These are phyloP conservation scores for Sclerotinia sclerotiorum DNA, from an alignment of 2,329 filamentous ascomycete species.

Conservation along the genomic window DNA sequence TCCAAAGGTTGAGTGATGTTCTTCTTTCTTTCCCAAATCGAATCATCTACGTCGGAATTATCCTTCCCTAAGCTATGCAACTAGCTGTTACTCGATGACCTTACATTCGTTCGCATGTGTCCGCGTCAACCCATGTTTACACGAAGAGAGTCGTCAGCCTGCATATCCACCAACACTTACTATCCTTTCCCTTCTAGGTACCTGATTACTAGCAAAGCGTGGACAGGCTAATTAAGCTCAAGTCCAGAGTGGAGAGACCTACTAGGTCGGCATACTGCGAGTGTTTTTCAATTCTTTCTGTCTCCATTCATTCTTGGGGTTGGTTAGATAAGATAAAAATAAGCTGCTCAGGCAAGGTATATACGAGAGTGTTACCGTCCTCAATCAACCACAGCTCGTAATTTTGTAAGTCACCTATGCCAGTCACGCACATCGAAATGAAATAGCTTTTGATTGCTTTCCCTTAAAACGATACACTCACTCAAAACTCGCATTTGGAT, in stretches of 20 bases:
- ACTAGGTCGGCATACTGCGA: background rate
- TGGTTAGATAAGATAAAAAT: background rate
- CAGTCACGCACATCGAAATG: slow-evolving; percentile 15
- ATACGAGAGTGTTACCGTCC: background rate
- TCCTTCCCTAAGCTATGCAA: background rate
- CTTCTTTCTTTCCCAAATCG: background rate
- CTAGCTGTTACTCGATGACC: background rate
- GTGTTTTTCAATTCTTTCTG: slow-evolving; percentile 2
- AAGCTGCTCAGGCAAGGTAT: background rate
- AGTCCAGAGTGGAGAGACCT: background rate
- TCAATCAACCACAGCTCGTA: background rate
- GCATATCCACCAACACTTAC: slow-evolving; percentile 5
- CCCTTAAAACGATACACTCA: background rate
- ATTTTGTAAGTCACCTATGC: background rate
- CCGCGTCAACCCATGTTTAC: slow-evolving; percentile 3
- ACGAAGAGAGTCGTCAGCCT: background rate
- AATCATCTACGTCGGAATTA: too few relatives aligned
- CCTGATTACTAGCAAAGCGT: background rate
- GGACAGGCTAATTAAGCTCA: background rate
- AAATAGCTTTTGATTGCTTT: slow-evolving; percentile 5
- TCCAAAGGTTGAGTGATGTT: slow-evolving; percentile 1
- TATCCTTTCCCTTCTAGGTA: background rate
- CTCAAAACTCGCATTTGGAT: background rate
- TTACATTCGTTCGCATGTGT: background rate
- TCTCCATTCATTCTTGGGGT: slow-evolving; percentile 7